These are phyloP conservation scores for Mycena belliarum DNA, from an alignment of 768 basidiomycete species.

Conservation along the genomic window DNA sequence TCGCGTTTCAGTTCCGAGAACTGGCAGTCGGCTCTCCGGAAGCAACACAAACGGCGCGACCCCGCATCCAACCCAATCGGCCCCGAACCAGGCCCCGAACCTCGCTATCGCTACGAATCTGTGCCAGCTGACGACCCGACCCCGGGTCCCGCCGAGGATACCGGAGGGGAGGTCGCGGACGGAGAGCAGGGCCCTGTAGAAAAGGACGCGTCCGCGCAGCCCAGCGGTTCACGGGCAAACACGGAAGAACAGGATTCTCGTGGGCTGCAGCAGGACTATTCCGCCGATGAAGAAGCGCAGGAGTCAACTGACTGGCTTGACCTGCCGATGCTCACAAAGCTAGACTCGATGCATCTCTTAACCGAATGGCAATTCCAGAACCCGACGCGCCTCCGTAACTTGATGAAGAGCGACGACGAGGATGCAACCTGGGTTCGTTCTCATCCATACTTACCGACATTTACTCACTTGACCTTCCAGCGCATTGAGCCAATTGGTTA, in stretches of 20 bases:
- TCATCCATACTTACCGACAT: not conserved
- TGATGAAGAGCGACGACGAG: conserved; percentile 83
- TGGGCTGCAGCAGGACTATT: not conserved
- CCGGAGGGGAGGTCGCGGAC: conserved; percentile 13
- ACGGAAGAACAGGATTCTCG: not conserved
- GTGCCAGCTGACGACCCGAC: conserved; percentile 20
- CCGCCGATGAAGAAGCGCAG: conserved; percentile 29
- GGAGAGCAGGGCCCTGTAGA: not conserved
- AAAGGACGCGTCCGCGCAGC: not conserved
- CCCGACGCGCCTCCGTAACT: conserved; percentile 60
- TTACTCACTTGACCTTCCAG: conserved; percentile 37
- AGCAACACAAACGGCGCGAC: conserved; percentile 74
- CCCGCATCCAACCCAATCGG: conserved; percentile 75
- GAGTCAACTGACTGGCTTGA: conserved; percentile 68
- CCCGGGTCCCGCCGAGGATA: conserved; percentile 22
- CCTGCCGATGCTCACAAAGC: conserved; percentile 68
- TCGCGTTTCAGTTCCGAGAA: conserved; percentile 56
- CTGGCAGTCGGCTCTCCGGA: conserved; percentile 78
- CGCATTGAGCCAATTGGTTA: conserved; percentile 86
- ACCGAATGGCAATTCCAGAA: conserved; percentile 90
- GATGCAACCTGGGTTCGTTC: conserved; percentile 71
- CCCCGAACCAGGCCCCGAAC: conserved; percentile 45
- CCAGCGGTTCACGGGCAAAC: conserved; percentile 1
- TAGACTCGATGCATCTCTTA: conserved; percentile 72
- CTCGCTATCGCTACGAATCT: conserved; percentile 28